Evolutionary conservation across 805 yeast genomes (phyloP).

Genomic region (Suhomyces canberraensis): DNA sequence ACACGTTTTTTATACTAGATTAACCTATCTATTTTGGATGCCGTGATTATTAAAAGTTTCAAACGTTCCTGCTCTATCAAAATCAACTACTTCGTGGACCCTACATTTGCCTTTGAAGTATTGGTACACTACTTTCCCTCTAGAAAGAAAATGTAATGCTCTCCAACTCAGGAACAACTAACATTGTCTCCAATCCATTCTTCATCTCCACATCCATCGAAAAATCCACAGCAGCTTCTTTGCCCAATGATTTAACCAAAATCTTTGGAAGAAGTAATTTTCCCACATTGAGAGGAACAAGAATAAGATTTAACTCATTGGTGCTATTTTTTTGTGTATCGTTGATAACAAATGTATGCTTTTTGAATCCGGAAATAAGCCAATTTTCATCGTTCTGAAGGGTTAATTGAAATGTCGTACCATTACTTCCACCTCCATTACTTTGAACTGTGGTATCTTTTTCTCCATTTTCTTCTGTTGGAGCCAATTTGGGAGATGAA

Average conservation of each 20-base stretch:
- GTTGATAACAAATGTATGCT: slow-evolving; percentile 44
- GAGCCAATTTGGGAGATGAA: slow-evolving; percentile 18
- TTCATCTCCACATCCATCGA: slow-evolving; percentile 59
- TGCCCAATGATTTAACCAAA: slow-evolving; percentile 28
- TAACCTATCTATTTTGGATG: no score
- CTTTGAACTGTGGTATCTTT: not conserved
- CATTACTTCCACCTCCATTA: no score
- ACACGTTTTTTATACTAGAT: no score
- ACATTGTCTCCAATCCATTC: slow-evolving; percentile 65
- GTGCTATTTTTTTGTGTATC: slow-evolving; percentile 5
- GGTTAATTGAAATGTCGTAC: slow-evolving; percentile 38
- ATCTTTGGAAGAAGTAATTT: slow-evolving; percentile 65
- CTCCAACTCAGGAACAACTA: slow-evolving; percentile 69
- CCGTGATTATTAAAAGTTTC: no score
- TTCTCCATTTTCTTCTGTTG: not conserved
- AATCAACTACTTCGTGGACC: no score
- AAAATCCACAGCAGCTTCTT: slow-evolving; percentile 28
- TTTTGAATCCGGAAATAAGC: slow-evolving; percentile 73
- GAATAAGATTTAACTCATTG: slow-evolving; percentile 36
- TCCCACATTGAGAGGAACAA: slow-evolving; percentile 79
- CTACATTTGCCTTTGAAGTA: no score
- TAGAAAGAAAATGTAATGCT: slow-evolving; percentile 59
- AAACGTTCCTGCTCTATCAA: no score
- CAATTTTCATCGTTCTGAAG: slow-evolving; percentile 64
- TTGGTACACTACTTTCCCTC: no score